Conservation (phyloP, 805 yeast species). For the Ogataea naganishii region DNA sequence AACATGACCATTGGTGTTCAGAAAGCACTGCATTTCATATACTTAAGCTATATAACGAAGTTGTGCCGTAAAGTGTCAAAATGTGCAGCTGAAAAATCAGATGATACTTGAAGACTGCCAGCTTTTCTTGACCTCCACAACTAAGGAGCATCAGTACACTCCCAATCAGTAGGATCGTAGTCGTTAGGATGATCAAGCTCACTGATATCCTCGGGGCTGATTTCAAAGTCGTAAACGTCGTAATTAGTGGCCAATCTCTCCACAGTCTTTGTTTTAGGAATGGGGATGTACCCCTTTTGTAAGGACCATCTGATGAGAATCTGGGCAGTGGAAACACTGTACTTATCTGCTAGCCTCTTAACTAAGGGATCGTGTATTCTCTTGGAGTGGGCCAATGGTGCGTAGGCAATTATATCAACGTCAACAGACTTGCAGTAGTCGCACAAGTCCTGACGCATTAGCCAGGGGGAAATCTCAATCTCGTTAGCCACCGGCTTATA, state of each 20-base stretch:
- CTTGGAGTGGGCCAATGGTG: constrained; percentile 62
- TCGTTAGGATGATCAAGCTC: constrained; percentile 40
- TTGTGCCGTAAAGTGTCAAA: too few relatives aligned
- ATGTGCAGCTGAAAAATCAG: too few relatives aligned
- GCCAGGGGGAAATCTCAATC: constrained; percentile 80
- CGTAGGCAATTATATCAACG: constrained; percentile 64
- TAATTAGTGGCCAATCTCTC: constrained; percentile 47
- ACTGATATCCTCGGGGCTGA: constrained; percentile 32
- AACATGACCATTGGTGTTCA: too few relatives aligned
- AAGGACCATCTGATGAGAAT: constrained; percentile 66
- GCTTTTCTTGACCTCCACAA: neutral
- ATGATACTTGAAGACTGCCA: too few relatives aligned
- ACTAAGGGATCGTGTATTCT: constrained; percentile 49
- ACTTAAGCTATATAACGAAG: too few relatives aligned
- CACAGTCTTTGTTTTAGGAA: constrained; percentile 55
- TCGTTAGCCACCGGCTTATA: constrained; percentile 70
- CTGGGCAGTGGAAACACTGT: constrained; percentile 47
- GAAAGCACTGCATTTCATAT: too few relatives aligned
- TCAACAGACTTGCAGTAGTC: constrained; percentile 47
- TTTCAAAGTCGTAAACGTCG: constrained; percentile 42
- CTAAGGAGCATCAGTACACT: constrained; percentile 52
- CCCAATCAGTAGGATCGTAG: constrained; percentile 74
- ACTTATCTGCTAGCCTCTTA: constrained; percentile 37
- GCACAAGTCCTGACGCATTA: constrained; percentile 56
- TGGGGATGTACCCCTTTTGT: constrained; percentile 61